Evolutionary conservation across 331 rosid genomes (phyloP), one percentile per base, ranked within the genome.

Genomic region (Dryas integrifolia): DNA sequence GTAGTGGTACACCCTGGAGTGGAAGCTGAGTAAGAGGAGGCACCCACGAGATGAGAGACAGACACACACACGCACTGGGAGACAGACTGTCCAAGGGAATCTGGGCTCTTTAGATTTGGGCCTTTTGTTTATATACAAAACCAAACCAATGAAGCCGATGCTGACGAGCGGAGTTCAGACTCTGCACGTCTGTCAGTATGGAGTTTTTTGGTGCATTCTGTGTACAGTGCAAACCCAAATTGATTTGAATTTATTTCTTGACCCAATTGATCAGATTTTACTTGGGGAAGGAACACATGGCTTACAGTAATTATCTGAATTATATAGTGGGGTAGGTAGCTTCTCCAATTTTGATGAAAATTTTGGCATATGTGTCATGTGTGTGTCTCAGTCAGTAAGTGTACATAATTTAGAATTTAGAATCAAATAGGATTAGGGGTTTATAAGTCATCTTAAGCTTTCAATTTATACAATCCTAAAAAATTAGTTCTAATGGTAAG

Each of bases 71-170:
- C 1, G 30, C 30, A 26, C 30, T 26, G 30, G 3, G 72, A 73
- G 79, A 82, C 86, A 78, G 82, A 77, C 83, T 75, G 86, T 78
- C 72, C 4, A 41, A 46, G 65, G 76, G 76, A 82, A 75, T 75
- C 78, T 16, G 82, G 65, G 82, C 72, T 70, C 69, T 61, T n/a
- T 21, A 7, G 57, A 44, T 43, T 48, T 46, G 75, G 70, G 60
- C 48, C 47, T 43, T 40, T 0, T 11, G n/a, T 67, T 45, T 57
- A 58, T 60, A 41, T 16, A 45, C 12, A 38, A 43, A 56, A 4
- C 45, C 7, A 26, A 26, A 71, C 9, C n/a, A 50, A 52, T 8
- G 5, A 2, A 12, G 10, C 10, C 13, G 24, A 39, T 14, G 68
- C 61, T 65, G 82, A 67, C 80, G 76, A 13, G 52, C 49, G 58